Evolutionary conservation across 2,329 filamentous ascomycete species (phyloP).

Genomic region (Fusarium buxicola): DNA sequence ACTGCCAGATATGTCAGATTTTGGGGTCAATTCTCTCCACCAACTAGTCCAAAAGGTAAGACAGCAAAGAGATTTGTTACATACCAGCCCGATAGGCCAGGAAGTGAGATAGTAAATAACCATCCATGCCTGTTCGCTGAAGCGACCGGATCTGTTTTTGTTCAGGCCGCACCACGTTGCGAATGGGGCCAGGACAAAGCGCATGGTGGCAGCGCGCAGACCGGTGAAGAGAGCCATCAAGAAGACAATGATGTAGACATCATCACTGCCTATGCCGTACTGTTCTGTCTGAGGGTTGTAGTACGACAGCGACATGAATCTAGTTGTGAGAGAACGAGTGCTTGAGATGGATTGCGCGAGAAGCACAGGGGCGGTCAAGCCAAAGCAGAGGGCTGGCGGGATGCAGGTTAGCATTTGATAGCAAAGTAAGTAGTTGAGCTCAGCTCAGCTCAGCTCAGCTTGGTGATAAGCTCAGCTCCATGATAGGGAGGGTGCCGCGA

Average conservation of each 20-base stretch:
- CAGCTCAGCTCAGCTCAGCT: no score
- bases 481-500: background rate
- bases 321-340: constrained; percentile 79
- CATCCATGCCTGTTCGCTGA: constrained; percentile 95
- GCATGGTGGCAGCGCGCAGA: constrained; percentile 84
- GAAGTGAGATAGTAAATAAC: constrained; percentile 84
- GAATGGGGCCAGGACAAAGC: constrained; percentile 84
- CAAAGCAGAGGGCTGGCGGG: constrained; percentile 78
- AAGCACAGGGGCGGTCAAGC: constrained; percentile 82
- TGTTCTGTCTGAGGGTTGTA: constrained; percentile 73
- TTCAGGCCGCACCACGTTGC: constrained; percentile 78
- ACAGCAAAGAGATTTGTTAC: constrained; percentile 46
- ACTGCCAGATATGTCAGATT: constrained; percentile 60
- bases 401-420: constrained; percentile 17
- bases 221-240: constrained; percentile 88
- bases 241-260: constrained; percentile 82
- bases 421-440: background rate
- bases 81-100: constrained; percentile 86
- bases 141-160: constrained; percentile 80
- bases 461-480: no score
- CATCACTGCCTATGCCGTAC: constrained; percentile 83
- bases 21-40: no score
- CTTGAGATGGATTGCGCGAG: constrained; percentile 85
- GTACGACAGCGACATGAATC: constrained; percentile 90
- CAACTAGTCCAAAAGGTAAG: no score